Base-by-base conservation (phyloP, 2,329 filamentous ascomycete genomes). In the Ambrosiella cleistominuta region DNA sequence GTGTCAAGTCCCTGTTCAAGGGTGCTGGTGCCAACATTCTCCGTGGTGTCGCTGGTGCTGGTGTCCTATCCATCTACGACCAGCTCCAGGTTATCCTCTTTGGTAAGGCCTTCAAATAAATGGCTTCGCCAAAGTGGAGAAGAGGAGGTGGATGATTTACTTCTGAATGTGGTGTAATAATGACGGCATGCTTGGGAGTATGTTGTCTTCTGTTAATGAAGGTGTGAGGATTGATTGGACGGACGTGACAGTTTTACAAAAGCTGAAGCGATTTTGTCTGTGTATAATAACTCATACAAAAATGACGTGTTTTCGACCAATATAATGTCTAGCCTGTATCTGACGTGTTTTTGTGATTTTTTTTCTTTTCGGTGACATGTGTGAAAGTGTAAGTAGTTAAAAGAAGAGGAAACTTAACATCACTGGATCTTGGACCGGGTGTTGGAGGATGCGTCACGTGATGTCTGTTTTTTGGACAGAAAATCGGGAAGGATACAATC, bases 21-120 rank as follows among this genome's bases (percentile, higher is more conserved):
- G 93, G 93, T 90, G 93, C 93, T 74, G 93, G 93, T 88, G 93
- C 93, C 84, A 98, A 98, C 88, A 98, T 98, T 73, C 93, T 98
- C 80, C 93, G 93, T 95, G 94, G 93, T 96, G 93, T 98, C 72
- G 93, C 93, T 72, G 94, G 93, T 88, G 93, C 93, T 80, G 93
- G 93, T 98, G 93, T 98, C 74, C 83, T 98, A 74, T 98, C 93
- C 76, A 96, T 98, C 88, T 98, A 98, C 80, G 93, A 98, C 76
- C 91, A 97, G 83, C 88, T 88, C 75, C 93, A 98, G 86, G 83
- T 98, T 74, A 77, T 98, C 75, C 78, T 98, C 77, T 98, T 98
- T 88, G 93, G 93, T 76, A 97, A 98, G 90, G 88, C 89, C 81
- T 98, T 90, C 90, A 95, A 94, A 70, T 74, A 75, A 64, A 74